Conservation (phyloP, 2,329 filamentous ascomycete genomes). For the Diplodia scrobiculata region DNA sequence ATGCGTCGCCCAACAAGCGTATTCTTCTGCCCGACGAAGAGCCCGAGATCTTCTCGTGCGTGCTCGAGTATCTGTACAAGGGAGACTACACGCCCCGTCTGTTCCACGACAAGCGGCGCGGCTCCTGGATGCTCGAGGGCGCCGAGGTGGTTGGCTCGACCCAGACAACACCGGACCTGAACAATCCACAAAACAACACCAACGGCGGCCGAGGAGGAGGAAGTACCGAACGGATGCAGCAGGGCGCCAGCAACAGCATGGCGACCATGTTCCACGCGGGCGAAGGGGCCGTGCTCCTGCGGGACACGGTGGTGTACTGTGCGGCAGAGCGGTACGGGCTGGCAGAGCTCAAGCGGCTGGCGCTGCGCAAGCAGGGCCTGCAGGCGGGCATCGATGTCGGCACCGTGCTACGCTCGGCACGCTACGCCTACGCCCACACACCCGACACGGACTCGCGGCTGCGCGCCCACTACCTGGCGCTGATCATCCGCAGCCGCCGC, state of each 20-base stretch:
- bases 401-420: slow-evolving; percentile 86
- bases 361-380: slow-evolving; percentile 91
- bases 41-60: slow-evolving; percentile 87
- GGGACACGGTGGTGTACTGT: slow-evolving; percentile 94
- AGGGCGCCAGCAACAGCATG: slow-evolving; percentile 54
- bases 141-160: slow-evolving; percentile 45
- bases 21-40: slow-evolving; percentile 77
- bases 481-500: slow-evolving; percentile 95
- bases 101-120: slow-evolving; percentile 79
- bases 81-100: slow-evolving; percentile 92
- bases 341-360: slow-evolving; percentile 86
- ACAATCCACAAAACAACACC: slow-evolving; percentile 51
- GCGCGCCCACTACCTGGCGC: slow-evolving; percentile 93
- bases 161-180: slow-evolving; percentile 54
- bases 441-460: slow-evolving; percentile 89
- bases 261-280: slow-evolving; percentile 76
- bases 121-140: slow-evolving; percentile 89
- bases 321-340: slow-evolving; percentile 86
- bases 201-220: slow-evolving; percentile 50
- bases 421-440: slow-evolving; percentile 94
- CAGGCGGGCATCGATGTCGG: slow-evolving; percentile 89
- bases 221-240: slow-evolving; percentile 42
- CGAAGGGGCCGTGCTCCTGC: slow-evolving; percentile 74
- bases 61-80: slow-evolving; percentile 97
- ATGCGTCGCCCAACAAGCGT: slow-evolving; percentile 65